Evolutionary conservation across 805 yeast species (phyloP).

Genomic region (Hanseniaspora clermontiae): DNA sequence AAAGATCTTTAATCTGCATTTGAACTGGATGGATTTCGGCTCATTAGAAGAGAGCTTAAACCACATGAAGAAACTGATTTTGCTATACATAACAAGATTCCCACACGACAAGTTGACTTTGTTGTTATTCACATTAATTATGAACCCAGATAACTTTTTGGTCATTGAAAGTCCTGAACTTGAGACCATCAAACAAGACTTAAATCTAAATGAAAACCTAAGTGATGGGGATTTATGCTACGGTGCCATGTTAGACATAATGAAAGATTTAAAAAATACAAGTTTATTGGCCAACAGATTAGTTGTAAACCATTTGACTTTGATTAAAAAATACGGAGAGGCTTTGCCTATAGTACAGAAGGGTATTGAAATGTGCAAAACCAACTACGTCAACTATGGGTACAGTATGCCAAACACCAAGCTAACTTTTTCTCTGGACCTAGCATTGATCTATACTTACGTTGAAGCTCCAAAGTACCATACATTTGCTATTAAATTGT

Average conservation of each 20-base stretch:
- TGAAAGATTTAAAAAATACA: conserved; percentile 33
- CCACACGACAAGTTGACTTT: conserved; percentile 50
- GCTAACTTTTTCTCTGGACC: conserved; percentile 46
- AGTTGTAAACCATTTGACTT: conserved; percentile 45
- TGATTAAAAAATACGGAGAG: conserved; percentile 47
- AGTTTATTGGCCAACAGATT: conserved; percentile 51
- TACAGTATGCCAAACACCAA: conserved; percentile 39
- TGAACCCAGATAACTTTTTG: neutral
- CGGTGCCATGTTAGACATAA: conserved; percentile 38
- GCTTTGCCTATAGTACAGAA: conserved; percentile 49
- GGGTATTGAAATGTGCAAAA: conserved; percentile 46
- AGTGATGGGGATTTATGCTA: conserved; percentile 42
- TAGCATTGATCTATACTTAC: conserved; percentile 70
- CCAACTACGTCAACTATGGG: conserved; percentile 35
- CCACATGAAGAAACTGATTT: conserved; percentile 25
- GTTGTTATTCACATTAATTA: conserved; percentile 28
- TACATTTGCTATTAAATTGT: conserved; percentile 57
- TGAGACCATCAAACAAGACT: neutral
- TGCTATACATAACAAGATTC: conserved; percentile 44
- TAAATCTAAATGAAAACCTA: conserved; percentile 14
- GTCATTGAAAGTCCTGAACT: neutral
- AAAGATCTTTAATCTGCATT: conserved; percentile 58
- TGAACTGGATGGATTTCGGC: conserved; percentile 59
- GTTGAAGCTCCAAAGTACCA: conserved; percentile 86
- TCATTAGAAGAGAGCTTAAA: conserved; percentile 39